Evolutionary conservation across 192 early-diverging fungal species (phyloP), one percentile per base, ranked within the genome.

Genomic region (Backusella morwellensis): DNA sequence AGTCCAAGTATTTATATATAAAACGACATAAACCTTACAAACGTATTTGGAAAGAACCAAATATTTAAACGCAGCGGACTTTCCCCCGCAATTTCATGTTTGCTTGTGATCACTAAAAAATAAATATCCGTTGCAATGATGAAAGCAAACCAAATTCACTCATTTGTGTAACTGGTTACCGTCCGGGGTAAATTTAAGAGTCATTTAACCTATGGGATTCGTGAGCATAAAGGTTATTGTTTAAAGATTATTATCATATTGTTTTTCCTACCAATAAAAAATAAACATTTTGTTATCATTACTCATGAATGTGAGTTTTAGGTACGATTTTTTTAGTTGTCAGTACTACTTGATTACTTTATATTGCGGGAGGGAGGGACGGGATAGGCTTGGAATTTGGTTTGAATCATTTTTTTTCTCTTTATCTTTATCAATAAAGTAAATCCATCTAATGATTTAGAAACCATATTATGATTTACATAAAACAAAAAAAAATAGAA

Each of bases 361-460:
- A 59, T 59, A 59, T 59, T 26, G 54, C 54, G 54, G 54, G 54
- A 59, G 54, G 54, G 54, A 59, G 23, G 54, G 54, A 59, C 54
- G 54, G 54, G 54, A 59, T 59, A 59, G 54, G 9, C 54, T 59
- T 59, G 54, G 54, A 59, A 59, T 59, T 26, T 59, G 23, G 54
- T 59, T 59, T 59, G 21, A 26, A 26, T 59, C 47, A n/a, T 44
- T 44, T 44, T 44, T 44, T 21, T 12, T 26, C n/a, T 1, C 38
- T 23, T 59, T 26, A 59, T 59, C 23, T 23, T 23, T 59, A 19
- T 8, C 23, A 12, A 59, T 59, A 11, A 59, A 23, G 21, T 59
- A 59, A 59, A 8, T 59, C 8, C 21, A 59, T 26, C 11, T 26
- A 21, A 23, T 59, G 7, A 12, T 26, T 59, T 59, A 26, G 21